Percentiles rank a stretch among this genome's conserved stretches.
phyloP scores from a whole-genome alignment of 2,329 filamentous ascomycete species.

The Cladophialophora exuberans region DNA sequence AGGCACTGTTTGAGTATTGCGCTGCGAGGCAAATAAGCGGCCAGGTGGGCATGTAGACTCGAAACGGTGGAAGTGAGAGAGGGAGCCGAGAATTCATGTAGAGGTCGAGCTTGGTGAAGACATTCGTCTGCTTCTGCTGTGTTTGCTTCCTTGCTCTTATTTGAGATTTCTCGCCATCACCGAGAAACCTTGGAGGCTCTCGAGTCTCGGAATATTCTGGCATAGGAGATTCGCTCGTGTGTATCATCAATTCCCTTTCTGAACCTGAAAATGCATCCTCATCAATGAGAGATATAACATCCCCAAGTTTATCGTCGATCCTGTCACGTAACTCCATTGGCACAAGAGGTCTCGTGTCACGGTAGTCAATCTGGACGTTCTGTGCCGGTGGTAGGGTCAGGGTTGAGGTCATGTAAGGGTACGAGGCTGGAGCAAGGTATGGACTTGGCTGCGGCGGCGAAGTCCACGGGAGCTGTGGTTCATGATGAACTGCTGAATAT shows the following conservation, averaged over 20 bases:
- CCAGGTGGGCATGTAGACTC: constrained; percentile 74
- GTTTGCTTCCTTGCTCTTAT: constrained; percentile 34
- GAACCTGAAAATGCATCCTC: constrained; percentile 58
- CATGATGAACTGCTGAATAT: neutral
- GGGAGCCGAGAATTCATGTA: constrained; percentile 80
- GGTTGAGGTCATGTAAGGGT: constrained; percentile 12
- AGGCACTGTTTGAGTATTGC: constrained; percentile 75
- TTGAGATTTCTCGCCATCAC: neutral
- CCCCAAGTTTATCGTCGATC: constrained; percentile 65
- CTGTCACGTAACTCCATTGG: constrained; percentile 47
- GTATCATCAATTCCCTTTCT: constrained; percentile 38
- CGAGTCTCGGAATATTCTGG: constrained; percentile 10
- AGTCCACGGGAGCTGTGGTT: constrained; percentile 16
- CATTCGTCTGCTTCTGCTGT: constrained; percentile 53
- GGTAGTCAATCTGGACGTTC: constrained; percentile 1
- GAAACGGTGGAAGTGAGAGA: constrained; percentile 66
- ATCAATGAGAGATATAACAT: constrained; percentile 74
- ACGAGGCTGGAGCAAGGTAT: neutral
- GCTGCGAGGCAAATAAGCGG: constrained; percentile 78
- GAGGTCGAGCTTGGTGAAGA: constrained; percentile 75
- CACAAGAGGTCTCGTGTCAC: neutral
- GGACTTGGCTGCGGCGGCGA: constrained; percentile 13
- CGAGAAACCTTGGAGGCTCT: constrained; percentile 4
- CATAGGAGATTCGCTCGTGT: constrained; percentile 1
- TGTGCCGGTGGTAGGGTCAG: constrained; percentile 7